phyloP scores from a whole-genome alignment of 202 grass and related monocot genomes.

The Saccharum hybrid region DNA sequence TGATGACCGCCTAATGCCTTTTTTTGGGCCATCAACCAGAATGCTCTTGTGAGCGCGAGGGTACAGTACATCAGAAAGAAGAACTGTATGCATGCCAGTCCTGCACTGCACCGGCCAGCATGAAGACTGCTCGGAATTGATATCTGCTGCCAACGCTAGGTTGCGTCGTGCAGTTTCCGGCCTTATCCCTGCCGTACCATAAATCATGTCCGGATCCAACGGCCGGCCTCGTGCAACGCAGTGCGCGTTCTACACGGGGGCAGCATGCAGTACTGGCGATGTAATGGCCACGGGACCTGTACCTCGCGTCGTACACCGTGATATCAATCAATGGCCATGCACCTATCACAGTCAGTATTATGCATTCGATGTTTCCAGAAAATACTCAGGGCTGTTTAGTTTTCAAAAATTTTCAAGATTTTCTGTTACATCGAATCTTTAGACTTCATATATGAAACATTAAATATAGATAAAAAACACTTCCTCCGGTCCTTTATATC shows the following conservation, averaged over 20 bases:
- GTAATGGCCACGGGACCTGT: neutral
- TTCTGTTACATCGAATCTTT: no score
- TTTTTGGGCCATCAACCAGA: neutral
- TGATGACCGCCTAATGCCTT: neutral
- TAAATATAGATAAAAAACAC: no score
- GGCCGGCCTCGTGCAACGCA: conserved; percentile 13
- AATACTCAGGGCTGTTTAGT: no score
- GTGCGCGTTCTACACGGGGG: neutral
- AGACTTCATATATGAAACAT: no score
- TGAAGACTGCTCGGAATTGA: neutral
- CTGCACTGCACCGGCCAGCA: neutral
- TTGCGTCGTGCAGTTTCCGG: conserved; percentile 14
- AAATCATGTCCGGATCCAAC: neutral
- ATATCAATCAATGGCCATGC: conserved; percentile 22
- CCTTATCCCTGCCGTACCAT: conserved; percentile 21
- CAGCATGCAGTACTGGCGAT: neutral
- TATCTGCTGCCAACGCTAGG: conserved; percentile 6
- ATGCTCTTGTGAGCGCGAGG: neutral
- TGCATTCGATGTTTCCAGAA: neutral
- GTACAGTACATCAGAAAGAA: neutral
- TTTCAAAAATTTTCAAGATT: no score
- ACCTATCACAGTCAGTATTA: no score
- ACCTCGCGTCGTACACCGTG: neutral
- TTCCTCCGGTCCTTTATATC: no score
- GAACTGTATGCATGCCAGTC: neutral